Conservation (phyloP, 2,329 filamentous ascomycete genomes). For the Aspergillus hiratsukae region DNA sequence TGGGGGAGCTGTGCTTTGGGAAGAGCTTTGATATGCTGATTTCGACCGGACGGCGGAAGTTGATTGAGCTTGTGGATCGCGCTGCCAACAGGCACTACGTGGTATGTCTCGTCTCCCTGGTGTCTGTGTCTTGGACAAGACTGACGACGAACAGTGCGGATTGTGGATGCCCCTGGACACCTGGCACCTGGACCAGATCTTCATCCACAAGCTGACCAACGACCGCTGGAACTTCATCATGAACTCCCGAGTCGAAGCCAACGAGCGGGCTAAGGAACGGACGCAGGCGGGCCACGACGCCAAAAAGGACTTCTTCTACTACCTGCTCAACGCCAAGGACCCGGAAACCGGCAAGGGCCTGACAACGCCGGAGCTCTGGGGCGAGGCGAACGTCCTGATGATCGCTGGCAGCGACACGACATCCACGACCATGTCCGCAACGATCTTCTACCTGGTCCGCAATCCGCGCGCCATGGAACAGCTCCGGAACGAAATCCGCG, state of each 20-base stretch:
- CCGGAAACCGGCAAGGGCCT: slow-evolving; percentile 67
- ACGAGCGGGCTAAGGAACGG: slow-evolving; percentile 57
- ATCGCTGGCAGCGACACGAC: slow-evolving; percentile 70
- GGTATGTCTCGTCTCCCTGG: slow-evolving; percentile 24
- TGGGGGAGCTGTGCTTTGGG: slow-evolving; percentile 50
- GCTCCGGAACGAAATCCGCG: slow-evolving; percentile 34
- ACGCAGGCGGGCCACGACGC: slow-evolving; percentile 59
- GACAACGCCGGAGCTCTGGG: slow-evolving; percentile 63
- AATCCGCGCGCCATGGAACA: slow-evolving; percentile 26
- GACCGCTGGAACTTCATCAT: slow-evolving; percentile 66
- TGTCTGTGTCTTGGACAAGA: neutral
- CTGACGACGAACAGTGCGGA: slow-evolving; percentile 51
- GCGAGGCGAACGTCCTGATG: slow-evolving; percentile 67
- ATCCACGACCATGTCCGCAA: slow-evolving; percentile 54
- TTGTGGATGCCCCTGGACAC: slow-evolving; percentile 66
- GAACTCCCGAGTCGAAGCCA: slow-evolving; percentile 64
- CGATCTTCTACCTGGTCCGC: slow-evolving; percentile 39
- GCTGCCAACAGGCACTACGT: slow-evolving; percentile 66
- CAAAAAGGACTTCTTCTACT: slow-evolving; percentile 71
- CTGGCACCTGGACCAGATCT: slow-evolving; percentile 61
- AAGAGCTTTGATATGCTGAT: slow-evolving; percentile 50
- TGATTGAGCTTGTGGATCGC: slow-evolving; percentile 62
- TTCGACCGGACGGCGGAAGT: slow-evolving; percentile 52
- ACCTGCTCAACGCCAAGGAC: slow-evolving; percentile 66
- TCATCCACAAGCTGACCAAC: slow-evolving; percentile 63